Conservation (phyloP, 768 basidiomycete species). For the Suillus plorans region DNA sequence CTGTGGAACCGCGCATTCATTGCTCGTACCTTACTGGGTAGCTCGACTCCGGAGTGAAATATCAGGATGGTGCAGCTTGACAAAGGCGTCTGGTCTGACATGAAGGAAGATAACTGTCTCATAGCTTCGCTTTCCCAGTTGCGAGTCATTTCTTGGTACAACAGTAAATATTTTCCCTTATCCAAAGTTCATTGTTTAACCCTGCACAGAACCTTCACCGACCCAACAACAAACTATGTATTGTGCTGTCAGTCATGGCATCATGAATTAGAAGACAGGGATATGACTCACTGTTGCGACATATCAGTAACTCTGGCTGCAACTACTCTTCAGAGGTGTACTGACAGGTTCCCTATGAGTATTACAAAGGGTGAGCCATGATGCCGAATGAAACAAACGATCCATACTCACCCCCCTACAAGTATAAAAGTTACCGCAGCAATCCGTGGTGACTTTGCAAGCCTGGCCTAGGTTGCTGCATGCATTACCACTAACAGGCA, state of each 20-base stretch:
- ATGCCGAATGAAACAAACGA: background rate
- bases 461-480: accelerated
- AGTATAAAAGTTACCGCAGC: background rate
- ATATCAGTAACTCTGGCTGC: background rate
- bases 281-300: background rate
- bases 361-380: background rate
- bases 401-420: background rate
- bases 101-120: too few relatives aligned
- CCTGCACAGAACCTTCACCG: background rate
- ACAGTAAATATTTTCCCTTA: too few relatives aligned
- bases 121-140: too few relatives aligned
- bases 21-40: slow-evolving; percentile 50
- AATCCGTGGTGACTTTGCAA: accelerated
- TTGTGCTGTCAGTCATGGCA: background rate
- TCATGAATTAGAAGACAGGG: background rate
- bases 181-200: too few relatives aligned
- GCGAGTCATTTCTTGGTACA: too few relatives aligned
- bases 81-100: slow-evolving; percentile 24
- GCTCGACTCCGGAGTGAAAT: slow-evolving; percentile 18
- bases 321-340: background rate
- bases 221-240: background rate
- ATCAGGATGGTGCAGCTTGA: slow-evolving; percentile 37
- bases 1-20: slow-evolving; percentile 52
- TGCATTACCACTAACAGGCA: background rate
- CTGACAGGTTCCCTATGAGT: background rate